Evolutionary conservation across 2,329 filamentous ascomycete species (phyloP).

Genomic region (Corinectria fuckeliana): DNA sequence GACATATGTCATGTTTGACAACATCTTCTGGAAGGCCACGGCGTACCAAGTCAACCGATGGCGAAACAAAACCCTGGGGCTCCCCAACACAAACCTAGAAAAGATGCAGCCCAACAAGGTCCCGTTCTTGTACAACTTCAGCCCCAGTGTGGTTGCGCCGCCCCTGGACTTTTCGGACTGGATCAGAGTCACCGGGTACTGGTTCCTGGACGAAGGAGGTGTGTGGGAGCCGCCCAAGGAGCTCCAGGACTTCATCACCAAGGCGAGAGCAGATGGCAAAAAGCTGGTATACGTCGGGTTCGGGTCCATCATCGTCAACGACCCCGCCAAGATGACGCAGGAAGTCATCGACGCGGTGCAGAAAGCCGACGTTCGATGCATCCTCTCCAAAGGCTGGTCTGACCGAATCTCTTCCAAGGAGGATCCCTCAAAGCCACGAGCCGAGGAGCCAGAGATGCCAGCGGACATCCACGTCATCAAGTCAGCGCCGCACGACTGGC

Average conservation of each 20-base stretch:
- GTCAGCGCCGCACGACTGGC: constrained; percentile 93
- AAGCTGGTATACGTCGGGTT: constrained; percentile 98
- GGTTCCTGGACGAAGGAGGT: constrained; percentile 85
- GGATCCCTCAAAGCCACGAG: constrained; percentile 53
- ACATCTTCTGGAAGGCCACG: constrained; percentile 94
- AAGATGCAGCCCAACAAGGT: constrained; percentile 97
- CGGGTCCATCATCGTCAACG: constrained; percentile 91
- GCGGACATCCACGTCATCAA: constrained; percentile 87
- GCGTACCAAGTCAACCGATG: constrained; percentile 91
- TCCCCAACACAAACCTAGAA: constrained; percentile 82
- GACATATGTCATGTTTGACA: constrained; percentile 96
- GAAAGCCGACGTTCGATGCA: constrained; percentile 92
- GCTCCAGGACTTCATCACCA: constrained; percentile 80
- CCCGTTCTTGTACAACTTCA: constrained; percentile 98
- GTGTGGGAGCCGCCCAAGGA: constrained; percentile 78
- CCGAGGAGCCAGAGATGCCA: constrained; percentile 71
- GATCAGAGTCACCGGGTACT: constrained; percentile 97
- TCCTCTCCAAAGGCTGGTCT: constrained; percentile 96
- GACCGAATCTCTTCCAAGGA: constrained; percentile 70
- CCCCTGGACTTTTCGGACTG: constrained; percentile 96
- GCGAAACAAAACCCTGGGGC: constrained; percentile 79
- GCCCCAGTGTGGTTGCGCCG: constrained; percentile 89
- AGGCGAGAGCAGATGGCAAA: constrained; percentile 80
- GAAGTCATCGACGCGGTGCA: constrained; percentile 92
- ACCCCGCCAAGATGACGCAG: constrained; percentile 85